phyloP scores from a whole-genome alignment of 805 yeast genomes.

The Candida cerambycidarum region DNA sequence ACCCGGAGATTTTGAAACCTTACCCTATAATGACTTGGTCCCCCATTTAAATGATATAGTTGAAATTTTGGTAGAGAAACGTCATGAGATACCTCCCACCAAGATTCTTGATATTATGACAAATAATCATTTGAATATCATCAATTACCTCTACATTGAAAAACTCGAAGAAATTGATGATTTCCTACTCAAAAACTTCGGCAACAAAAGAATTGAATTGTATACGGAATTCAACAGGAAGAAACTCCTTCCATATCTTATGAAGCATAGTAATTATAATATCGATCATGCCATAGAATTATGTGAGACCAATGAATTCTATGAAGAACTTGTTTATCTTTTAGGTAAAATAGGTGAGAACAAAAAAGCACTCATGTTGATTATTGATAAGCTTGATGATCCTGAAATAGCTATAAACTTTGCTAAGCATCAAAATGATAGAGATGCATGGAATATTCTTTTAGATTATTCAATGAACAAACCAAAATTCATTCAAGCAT shows the following conservation, averaged over 20 bases:
- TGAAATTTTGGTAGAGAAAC: conserved; percentile 55
- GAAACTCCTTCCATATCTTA: conserved; percentile 60
- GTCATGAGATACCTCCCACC: conserved; percentile 63
- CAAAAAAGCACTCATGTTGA: conserved; percentile 69
- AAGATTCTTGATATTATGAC: conserved; percentile 50
- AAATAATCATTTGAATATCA: conserved; percentile 40
- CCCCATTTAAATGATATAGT: conserved; percentile 45
- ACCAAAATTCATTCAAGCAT: conserved; percentile 74
- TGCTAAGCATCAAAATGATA: conserved; percentile 65
- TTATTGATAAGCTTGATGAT: conserved; percentile 74
- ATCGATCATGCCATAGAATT: conserved; percentile 67
- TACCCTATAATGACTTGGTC: conserved; percentile 43
- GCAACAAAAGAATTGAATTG: conserved; percentile 64
- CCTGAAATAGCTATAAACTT: conserved; percentile 80
- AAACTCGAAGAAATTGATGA: conserved; percentile 57
- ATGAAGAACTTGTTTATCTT: conserved; percentile 76
- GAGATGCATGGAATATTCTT: conserved; percentile 78
- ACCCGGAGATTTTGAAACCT: conserved; percentile 33
- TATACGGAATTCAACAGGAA: conserved; percentile 61
- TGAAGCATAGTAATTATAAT: conserved; percentile 58
- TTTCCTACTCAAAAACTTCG: conserved; percentile 53
- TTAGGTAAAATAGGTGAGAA: conserved; percentile 82
- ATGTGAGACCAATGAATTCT: conserved; percentile 54
- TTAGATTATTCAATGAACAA: conserved; percentile 67
- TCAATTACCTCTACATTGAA: conserved; percentile 67